Evolutionary conservation across 2,329 filamentous ascomycete genomes (phyloP), one percentile per base, ranked within the genome.

Genomic region (Claviceps digitariae): DNA sequence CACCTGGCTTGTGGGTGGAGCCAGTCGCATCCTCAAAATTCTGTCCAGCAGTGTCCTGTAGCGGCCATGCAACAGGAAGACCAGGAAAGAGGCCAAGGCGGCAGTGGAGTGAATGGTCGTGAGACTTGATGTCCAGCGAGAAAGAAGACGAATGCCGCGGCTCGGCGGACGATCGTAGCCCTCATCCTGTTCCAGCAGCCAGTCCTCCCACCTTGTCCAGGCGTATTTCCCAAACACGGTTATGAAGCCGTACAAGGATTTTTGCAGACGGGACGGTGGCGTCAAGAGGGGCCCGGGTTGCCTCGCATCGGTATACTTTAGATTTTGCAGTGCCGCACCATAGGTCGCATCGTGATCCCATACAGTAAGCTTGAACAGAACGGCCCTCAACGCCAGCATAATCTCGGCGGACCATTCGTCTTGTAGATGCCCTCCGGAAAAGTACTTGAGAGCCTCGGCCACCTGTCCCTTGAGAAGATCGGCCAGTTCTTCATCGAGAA

Each of bases 261-360:
- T 96, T 68, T 98, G 93, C 77, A 78, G 83, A 60, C 72, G 82
- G n/a, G 84, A 86, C 0, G 91, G 90, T 17, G 85, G 72, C 13
- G 81, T 77, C 51, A 86, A 71, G 27, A 84, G 78, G 0, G 81
- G 71, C 10, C 81, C 81, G 48, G 69, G 69, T 52, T 75, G 77
- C 57, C 91, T 79, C 49, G 90, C 90, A 66, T 97, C 91, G 12
- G 87, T 86, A 64, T 91, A 97, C 64, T 84, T 84, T 29, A 98
- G 77, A 57, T 95, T 95, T 68, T 98, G 93, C 50, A 98, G 74
- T 38, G 88, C 84, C 12, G 93, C 93, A 56, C 93, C 93, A 68
- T 98, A 97, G 5, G 87, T 94, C 41, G 93, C 88, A 67, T 95
- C 84, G 67, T 96, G 88, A 67, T 97, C 90, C 93, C 93, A 98